Conservation (phyloP, 73 alveolate species). For the Stentor coeruleus region DNA sequence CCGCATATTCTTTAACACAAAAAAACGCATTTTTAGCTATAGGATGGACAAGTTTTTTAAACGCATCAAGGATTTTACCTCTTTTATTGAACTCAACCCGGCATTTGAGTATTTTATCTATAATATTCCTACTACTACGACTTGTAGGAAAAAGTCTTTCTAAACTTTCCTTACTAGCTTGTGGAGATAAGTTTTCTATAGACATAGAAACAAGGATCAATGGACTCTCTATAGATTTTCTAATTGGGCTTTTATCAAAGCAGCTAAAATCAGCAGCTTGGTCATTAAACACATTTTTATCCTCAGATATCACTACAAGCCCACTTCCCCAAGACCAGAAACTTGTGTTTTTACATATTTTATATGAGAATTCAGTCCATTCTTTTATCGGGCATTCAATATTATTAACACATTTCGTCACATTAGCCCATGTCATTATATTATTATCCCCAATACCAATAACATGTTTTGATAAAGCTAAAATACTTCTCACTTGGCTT, state of each 20-base stretch:
- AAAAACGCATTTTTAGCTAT: slow-evolving; percentile 3
- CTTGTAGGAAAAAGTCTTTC: background rate
- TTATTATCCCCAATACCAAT: background rate
- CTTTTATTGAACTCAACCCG: background rate
- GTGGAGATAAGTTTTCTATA: background rate
- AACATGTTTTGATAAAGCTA: background rate
- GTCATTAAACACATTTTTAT: background rate
- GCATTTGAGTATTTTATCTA: background rate
- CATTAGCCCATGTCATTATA: background rate
- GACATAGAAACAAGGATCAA: background rate
- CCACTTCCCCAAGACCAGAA: background rate
- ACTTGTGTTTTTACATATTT: background rate
- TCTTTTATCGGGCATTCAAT: background rate
- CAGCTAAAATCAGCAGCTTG: background rate
- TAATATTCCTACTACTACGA: background rate
- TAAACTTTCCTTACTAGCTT: background rate
- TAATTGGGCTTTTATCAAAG: background rate
- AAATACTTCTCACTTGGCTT: no score
- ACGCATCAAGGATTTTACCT: background rate
- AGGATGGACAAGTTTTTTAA: slow-evolving; percentile 27
- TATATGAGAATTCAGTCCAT: background rate
- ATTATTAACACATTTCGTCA: no score
- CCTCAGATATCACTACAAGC: background rate
- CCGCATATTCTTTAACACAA: background rate
- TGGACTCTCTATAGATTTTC: background rate